These are phyloP conservation scores for Myriosclerotinia duriaeana DNA, from an alignment of 2,329 filamentous ascomycete genomes.

Conservation along the genomic window DNA sequence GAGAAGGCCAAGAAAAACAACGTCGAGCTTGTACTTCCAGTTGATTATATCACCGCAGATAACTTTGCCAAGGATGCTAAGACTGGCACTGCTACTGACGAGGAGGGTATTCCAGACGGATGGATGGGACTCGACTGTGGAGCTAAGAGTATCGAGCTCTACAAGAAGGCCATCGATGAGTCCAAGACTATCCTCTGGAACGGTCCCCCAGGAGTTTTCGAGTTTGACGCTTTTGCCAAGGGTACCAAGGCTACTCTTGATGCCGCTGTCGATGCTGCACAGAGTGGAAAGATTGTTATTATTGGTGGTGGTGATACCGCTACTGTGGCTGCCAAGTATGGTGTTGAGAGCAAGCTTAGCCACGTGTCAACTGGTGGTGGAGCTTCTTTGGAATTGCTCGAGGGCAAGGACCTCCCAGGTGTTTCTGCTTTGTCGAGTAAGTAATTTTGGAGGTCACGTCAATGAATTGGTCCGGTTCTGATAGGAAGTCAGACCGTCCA, in stretches of 20 bases:
- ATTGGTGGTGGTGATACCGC: conserved; percentile 98
- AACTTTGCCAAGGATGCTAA: conserved; percentile 87
- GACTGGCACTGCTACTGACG: conserved; percentile 78
- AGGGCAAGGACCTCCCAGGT: conserved; percentile 97
- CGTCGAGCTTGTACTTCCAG: conserved; percentile 90
- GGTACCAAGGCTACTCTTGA: conserved; percentile 93
- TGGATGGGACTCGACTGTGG: conserved; percentile 98
- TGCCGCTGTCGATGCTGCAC: conserved; percentile 76
- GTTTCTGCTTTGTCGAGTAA: conserved; percentile 84
- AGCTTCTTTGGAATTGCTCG: conserved; percentile 90
- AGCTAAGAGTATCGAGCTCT: conserved; percentile 81
- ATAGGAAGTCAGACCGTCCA: conserved; percentile 36
- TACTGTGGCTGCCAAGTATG: conserved; percentile 96
- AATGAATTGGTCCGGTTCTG: conserved; percentile 29
- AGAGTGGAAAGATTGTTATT: conserved; percentile 91
- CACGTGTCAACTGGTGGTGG: conserved; percentile 97
- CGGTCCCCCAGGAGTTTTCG: conserved; percentile 94
- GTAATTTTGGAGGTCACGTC: conserved; percentile 46
- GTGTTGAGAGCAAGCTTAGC: conserved; percentile 93
- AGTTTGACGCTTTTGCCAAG: conserved; percentile 89
- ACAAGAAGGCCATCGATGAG: conserved; percentile 81
- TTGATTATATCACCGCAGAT: conserved; percentile 94
- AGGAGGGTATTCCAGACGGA: conserved; percentile 87
- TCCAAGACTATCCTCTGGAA: conserved; percentile 99
- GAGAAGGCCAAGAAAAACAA: conserved; percentile 96